Percentiles rank a stretch among this genome's conserved stretches.
Evolutionary conservation across 2,329 filamentous ascomycete species (phyloP).

Genomic region (Xylaria arbuscula): DNA sequence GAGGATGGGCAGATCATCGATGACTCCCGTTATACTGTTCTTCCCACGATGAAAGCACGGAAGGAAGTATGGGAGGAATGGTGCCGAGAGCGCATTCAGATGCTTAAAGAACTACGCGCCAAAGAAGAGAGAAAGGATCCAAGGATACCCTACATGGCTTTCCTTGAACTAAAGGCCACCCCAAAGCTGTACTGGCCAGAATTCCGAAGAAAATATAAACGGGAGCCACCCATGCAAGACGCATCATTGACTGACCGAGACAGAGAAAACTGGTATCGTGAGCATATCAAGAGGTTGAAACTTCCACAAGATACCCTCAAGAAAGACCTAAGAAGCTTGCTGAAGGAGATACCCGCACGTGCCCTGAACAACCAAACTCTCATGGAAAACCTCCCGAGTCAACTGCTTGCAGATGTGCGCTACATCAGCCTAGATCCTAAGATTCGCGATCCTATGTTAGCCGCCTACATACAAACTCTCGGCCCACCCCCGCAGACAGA

Average conservation of each 20-base stretch:
- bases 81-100: slow-evolving; percentile 79
- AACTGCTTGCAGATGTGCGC: slow-evolving; percentile 73
- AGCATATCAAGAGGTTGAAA: slow-evolving; percentile 75
- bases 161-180: slow-evolving; percentile 84
- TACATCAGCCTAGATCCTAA: slow-evolving; percentile 74
- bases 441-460: slow-evolving; percentile 72
- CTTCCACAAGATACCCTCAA: slow-evolving; percentile 74
- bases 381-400: slow-evolving; percentile 67
- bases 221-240: slow-evolving; percentile 83
- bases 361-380: slow-evolving; percentile 70
- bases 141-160: slow-evolving; percentile 80
- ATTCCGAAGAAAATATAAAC: slow-evolving; percentile 90
- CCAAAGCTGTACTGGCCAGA: slow-evolving; percentile 98
- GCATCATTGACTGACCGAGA: slow-evolving; percentile 77
- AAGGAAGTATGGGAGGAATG: slow-evolving; percentile 87
- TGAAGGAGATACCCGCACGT: slow-evolving; percentile 69
- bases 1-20: slow-evolving; percentile 85
- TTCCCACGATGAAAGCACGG: slow-evolving; percentile 82
- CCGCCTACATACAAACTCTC: slow-evolving; percentile 73
- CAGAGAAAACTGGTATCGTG: slow-evolving; percentile 81
- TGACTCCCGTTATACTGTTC: slow-evolving; percentile 85
- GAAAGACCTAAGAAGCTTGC: slow-evolving; percentile 73
- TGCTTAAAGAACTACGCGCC: slow-evolving; percentile 77
- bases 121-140: slow-evolving; percentile 86
- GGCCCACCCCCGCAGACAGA: slow-evolving; percentile 63